Evolutionary conservation across 2,329 filamentous ascomycete genomes (phyloP), one percentile per base, ranked within the genome.

Genomic region (Periconia macrospinosa): DNA sequence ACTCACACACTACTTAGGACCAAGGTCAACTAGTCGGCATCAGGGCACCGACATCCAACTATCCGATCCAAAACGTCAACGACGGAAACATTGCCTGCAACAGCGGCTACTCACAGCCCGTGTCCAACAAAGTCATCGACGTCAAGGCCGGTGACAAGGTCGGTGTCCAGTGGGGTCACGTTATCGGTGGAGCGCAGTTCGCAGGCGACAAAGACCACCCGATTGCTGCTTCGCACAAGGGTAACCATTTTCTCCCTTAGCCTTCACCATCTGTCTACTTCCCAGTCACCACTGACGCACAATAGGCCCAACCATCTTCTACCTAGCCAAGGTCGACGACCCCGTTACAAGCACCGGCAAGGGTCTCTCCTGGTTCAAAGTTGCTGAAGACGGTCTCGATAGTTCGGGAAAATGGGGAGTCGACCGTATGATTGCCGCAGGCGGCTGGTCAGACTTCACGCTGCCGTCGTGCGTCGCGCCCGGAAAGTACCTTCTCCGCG

Each of bases 101-200:
- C 64, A 74, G 72, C 20, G 73, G 74, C 50, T 69, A 61, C 75
- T 54, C 55, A 46, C 59, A 62, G 60, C 69, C 69, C 6, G 62
- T 70, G 9, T 74, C 75, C 42, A 68, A 54, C 49, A 74, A 68
- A 11, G 72, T 84, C 48, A 78, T 84, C 57, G 70, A 74, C 41
- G 77, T 83, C 47, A 75, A 78, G 15, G 74, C 78, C 2, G 82
- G 82, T 13, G 81, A 83, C 63, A 74, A 76, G 59, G 70, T 84
- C 44, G 81, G 81, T 8, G 75, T 80, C 1, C 78, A 74, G 66
- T 84, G 78, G 75, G 79, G 80, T 41, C 81, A 84, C 61, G 73
- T 83, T 47, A 78, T 84, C 51, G 82, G 82, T 49, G 81, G 81
- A 45, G 73, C 77, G 8, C 80, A 84, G 66, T 76, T 73, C 58